Conservation (phyloP, 202 grass and related monocot species). For the Bolboschoenoplectus hybrid region DNA sequence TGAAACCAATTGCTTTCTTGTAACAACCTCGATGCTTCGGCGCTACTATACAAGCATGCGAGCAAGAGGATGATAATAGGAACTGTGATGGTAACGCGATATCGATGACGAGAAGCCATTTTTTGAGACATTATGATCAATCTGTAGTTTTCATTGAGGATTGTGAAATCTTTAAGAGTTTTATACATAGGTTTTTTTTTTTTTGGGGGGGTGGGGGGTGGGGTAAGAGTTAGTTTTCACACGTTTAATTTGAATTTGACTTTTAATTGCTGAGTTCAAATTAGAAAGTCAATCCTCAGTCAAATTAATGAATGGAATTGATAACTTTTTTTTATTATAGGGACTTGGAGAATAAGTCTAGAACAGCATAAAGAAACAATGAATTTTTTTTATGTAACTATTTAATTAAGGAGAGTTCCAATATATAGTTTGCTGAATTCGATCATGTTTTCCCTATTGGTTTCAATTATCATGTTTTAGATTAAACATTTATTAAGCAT, state of each 20-base stretch:
- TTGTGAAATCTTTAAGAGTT: neutral
- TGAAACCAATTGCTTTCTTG: neutral
- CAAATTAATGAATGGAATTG: neutral
- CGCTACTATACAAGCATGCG: constrained; percentile 5
- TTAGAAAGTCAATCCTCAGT: neutral
- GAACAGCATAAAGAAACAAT: neutral
- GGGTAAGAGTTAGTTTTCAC: constrained; percentile 8
- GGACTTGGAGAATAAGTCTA: neutral
- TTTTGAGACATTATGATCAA: constrained; percentile 32
- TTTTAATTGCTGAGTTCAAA: neutral
- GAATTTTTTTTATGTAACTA: neutral
- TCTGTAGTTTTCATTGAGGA: constrained; percentile 2
- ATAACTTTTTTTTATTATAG: neutral
- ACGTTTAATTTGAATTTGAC: constrained; percentile 6
- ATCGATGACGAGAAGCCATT: constrained; percentile 19
- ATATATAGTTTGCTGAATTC: neutral
- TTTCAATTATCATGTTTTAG: neutral
- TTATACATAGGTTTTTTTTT: constrained; percentile 9
- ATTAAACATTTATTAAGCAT: neutral
- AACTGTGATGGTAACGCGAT: neutral
- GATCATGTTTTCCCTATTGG: neutral
- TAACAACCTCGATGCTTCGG: constrained; percentile 40
- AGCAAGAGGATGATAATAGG: constrained; percentile 41
- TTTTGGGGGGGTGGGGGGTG: too few relatives aligned
- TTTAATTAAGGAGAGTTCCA: neutral